phyloP scores from a whole-genome alignment of 805 yeast genomes.

The Ogataea paradorogensis region DNA sequence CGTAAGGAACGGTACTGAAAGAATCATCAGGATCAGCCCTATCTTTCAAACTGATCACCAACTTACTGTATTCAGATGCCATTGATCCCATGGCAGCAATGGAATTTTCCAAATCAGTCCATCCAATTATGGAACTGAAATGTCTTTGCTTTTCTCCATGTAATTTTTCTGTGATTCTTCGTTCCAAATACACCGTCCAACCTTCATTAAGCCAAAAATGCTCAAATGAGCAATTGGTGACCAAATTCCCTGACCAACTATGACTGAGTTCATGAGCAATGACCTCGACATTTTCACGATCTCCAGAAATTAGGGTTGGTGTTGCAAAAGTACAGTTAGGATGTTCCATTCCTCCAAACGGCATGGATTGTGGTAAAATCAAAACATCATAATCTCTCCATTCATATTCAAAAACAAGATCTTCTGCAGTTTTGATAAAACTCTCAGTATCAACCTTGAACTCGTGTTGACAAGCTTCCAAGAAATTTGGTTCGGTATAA shows the following conservation, averaged over 20 bases:
- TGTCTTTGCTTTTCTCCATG: conserved; percentile 79
- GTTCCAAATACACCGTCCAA: conserved; percentile 90
- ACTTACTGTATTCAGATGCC: conserved; percentile 51
- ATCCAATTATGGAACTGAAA: conserved; percentile 81
- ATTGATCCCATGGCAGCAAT: conserved; percentile 61
- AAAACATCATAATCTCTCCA: conserved; percentile 83
- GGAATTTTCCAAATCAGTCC: conserved; percentile 74
- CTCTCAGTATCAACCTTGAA: conserved; percentile 78
- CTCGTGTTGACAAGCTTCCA: conserved; percentile 71
- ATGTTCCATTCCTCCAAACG: conserved; percentile 95
- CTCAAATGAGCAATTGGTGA: conserved; percentile 88
- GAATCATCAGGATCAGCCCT: conserved; percentile 85
- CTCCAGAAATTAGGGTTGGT: conserved; percentile 82
- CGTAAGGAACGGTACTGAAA: conserved; percentile 85
- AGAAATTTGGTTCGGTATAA: conserved; percentile 69
- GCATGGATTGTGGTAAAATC: conserved; percentile 72
- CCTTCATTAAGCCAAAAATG: conserved; percentile 96
- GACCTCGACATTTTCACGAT: conserved; percentile 81
- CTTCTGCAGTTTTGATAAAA: conserved; percentile 76
- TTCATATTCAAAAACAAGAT: conserved; percentile 71
- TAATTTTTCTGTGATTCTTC: conserved; percentile 74
- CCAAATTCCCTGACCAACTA: conserved; percentile 90
- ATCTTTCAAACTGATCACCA: conserved; percentile 70
- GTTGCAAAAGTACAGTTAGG: conserved; percentile 90
- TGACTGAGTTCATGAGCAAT: conserved; percentile 93